Conservation (phyloP, 2,329 filamentous ascomycete genomes). For the Aspergillus vadensis region DNA sequence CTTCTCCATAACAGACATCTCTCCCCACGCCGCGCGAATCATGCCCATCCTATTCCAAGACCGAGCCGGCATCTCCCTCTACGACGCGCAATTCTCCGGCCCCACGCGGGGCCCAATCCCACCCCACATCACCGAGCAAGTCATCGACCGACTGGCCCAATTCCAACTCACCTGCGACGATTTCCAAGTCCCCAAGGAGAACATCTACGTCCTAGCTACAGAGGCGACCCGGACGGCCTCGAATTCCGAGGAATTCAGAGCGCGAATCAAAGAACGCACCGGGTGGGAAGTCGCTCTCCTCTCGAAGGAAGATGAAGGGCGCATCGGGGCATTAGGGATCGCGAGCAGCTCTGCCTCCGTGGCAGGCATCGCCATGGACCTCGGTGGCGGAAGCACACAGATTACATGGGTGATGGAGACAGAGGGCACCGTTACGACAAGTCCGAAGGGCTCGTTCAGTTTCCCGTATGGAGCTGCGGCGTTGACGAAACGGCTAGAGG, state of each 20-base stretch:
- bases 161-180: constrained; percentile 72
- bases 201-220: constrained; percentile 78
- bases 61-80: constrained; percentile 79
- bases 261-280: constrained; percentile 62
- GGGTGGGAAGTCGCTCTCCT: constrained; percentile 73
- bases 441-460: constrained; percentile 61
- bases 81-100: constrained; percentile 69
- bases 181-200: constrained; percentile 64
- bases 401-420: constrained; percentile 65
- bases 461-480: constrained; percentile 72
- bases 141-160: constrained; percentile 66
- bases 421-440: constrained; percentile 54
- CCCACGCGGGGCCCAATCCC: constrained; percentile 57
- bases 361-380: constrained; percentile 80
- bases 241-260: constrained; percentile 70
- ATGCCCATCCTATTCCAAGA: constrained; percentile 77
- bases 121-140: constrained; percentile 61
- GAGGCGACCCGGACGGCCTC: constrained; percentile 81
- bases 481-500: constrained; percentile 57
- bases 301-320: constrained; percentile 76
- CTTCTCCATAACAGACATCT: constrained; percentile 84
- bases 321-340: constrained; percentile 80
- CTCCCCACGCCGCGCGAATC: constrained; percentile 68
- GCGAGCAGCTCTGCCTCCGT: constrained; percentile 71
- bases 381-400: constrained; percentile 75